Evolutionary conservation across 2,329 filamentous ascomycete genomes (phyloP), one percentile per base, ranked within the genome.

Genomic region (Mycogone perniciosa): DNA sequence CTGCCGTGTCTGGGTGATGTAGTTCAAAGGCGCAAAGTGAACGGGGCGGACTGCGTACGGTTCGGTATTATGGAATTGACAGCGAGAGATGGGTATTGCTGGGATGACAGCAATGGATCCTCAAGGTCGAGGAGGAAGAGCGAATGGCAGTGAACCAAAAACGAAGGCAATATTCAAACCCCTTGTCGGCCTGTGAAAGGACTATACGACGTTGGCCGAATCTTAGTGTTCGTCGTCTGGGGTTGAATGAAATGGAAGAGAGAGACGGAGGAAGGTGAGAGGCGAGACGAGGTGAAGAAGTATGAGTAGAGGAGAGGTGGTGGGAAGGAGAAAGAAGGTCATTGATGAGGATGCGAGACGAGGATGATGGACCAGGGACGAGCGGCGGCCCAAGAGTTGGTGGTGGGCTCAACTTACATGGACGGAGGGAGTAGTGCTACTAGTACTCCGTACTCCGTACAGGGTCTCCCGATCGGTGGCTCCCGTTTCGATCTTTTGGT

Each of bases 401-500:
- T 35, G 41, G 26, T 40, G 46, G 41, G 47, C 34, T 44, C 26
- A 41, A 39, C 33, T 43, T 38, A 39, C 31, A 43, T 35, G 31
- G 37, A 43, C 40, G 35, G 35, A 38, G 11, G 11, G 10, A 38
- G 35, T 11, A 10, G 35, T 6, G 10, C 35, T 10, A 11, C 7
- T 6, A 6, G 11, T 38, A n/a, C 7, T 38, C 33, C n/a, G 13
- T 40, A 40, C 35, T 20, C n/a, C 31, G 29, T 20, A 47, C 34
- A 48, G 11, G 46, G 37, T 26, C 20, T 46, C 49, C 48, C 52
- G 44, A 52, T 55, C 51, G 52, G 40, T 54, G 52, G 48, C 43
- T 54, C 51, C 54, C 46, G 46, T 50, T 20, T 53, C 52, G 52
- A 52, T 57, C 53, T 54, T 44, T 54, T 49, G 50, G 56, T 48